phyloP scores from a whole-genome alignment of 495 filamentous ascomycete genomes.

The Pseudoneurospora amorphoporcata region DNA sequence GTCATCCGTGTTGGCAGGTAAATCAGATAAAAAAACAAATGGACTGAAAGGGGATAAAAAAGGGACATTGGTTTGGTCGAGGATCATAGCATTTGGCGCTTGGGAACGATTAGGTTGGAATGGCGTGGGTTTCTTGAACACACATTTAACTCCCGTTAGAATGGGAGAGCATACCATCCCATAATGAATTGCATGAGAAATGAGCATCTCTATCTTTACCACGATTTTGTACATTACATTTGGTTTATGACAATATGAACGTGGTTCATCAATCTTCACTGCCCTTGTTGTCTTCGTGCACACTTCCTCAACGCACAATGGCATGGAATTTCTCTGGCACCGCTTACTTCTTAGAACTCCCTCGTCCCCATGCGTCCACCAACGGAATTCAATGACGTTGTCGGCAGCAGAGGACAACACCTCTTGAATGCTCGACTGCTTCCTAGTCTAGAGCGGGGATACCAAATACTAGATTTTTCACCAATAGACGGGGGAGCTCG shows the following conservation, averaged over 20 bases:
- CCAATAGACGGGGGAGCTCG: neutral
- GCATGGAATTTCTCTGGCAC: neutral
- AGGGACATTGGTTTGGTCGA: neutral
- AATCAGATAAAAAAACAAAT: slow-evolving; percentile 1
- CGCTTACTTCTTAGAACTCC: neutral
- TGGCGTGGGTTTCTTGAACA: neutral
- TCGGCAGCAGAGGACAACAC: too few species aligned
- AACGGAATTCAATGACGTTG: too few species aligned
- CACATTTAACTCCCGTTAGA: neutral
- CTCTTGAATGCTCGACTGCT: too few species aligned
- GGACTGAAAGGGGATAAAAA: neutral
- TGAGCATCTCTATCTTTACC: slow-evolving; percentile 1
- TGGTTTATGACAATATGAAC: neutral
- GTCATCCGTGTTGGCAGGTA: slow-evolving; percentile 71
- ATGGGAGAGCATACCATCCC: neutral
- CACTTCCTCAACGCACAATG: neutral
- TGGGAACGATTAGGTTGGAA: neutral
- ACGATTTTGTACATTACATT: neutral
- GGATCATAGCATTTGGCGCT: neutral
- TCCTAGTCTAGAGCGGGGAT: too few species aligned
- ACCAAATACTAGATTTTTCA: too few species aligned
- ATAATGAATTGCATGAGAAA: slow-evolving; percentile 3
- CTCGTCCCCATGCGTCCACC: too few species aligned
- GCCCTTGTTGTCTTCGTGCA: neutral
- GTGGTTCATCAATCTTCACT: neutral